Base-by-base conservation (phyloP, 2,329 filamentous ascomycete genomes). In the Madurella fahalii region DNA sequence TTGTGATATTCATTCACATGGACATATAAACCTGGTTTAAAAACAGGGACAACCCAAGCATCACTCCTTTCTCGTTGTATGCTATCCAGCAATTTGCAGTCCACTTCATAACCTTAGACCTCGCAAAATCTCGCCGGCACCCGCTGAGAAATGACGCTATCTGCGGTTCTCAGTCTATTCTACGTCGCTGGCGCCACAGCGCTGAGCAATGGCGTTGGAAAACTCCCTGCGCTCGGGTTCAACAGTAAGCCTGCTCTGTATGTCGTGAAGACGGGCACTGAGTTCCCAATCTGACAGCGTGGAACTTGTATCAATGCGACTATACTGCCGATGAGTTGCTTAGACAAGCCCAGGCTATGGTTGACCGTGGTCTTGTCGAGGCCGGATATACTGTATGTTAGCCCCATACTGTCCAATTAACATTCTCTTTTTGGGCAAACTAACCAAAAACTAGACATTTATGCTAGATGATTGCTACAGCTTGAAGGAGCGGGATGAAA, bases 401-500 rank as follows among this genome's bases (percentile, higher is more conserved):
- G 5, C 18, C 1, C 25, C 47, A 30, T 17, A 18, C 9, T 31
- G 42, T n/a, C 31, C 31, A 32, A 9, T 17, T 17, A 7, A 4
- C 11, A n/a, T 32, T 5, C 20, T 25, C 16, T 8, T 12, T 7
- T 34, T 3, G 17, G 11, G 15, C 15, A 9, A 25, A 17, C 47
- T 30, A 16, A 43, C 30, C 3, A 5, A 9, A 5, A 15, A 13
- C 2, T n/a, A 53, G 54, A 47, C 31, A 1, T 57, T 57, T 18
- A 53, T 53, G 54, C 50, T 57, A 15, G 54, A 57, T 15, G 54
- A 57, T 9, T 57, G 54, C 40, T 57, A 57, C 47, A 47, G 41
- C 39, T n/a, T 53, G 11, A 53, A 47, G 39, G 34, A 53, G 16
- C 46, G 54, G 8, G 40, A 50, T 30, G 1, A 9, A 2, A 43